phyloP scores from a whole-genome alignment of 108 stramenopile species.

The Nannochloropsis salina region DNA sequence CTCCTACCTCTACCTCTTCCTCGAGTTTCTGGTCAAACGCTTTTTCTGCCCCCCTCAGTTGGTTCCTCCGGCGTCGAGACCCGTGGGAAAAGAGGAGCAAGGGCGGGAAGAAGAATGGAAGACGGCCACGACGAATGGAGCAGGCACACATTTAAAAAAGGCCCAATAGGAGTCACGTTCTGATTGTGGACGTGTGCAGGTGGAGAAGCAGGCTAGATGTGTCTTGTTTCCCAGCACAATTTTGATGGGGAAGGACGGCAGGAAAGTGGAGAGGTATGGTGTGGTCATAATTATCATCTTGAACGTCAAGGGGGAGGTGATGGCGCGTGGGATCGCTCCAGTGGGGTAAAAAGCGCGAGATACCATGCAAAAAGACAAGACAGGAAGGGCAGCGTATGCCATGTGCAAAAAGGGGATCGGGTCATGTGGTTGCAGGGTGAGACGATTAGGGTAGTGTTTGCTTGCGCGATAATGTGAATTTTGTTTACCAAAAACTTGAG shows the following conservation, averaged over 20 bases:
- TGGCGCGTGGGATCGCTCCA: too few species aligned
- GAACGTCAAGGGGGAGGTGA: too few species aligned
- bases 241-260: neutral
- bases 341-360: neutral
- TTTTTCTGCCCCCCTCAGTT: neutral
- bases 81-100: neutral
- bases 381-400: neutral
- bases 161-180: neutral
- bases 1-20: slow-evolving; percentile 18
- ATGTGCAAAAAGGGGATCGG: neutral
- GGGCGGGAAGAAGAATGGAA: neutral
- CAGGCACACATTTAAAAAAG: neutral
- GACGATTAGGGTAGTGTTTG: neutral
- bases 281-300: neutral
- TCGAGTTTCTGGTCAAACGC: neutral
- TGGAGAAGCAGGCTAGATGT: too few species aligned
- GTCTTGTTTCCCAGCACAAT: neutral
- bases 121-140: neutral
- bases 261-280: neutral
- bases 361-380: neutral
- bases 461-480: too few species aligned
- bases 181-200: too few species aligned
- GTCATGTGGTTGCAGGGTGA: neutral
- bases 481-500: too few species aligned
- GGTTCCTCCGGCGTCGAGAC: too few species aligned